A percentile compares a stretch with the other conserved stretches of the same genome.
Evolutionary conservation across 768 basidiomycete species (phyloP).

Genomic region (Obba rivulosa): DNA sequence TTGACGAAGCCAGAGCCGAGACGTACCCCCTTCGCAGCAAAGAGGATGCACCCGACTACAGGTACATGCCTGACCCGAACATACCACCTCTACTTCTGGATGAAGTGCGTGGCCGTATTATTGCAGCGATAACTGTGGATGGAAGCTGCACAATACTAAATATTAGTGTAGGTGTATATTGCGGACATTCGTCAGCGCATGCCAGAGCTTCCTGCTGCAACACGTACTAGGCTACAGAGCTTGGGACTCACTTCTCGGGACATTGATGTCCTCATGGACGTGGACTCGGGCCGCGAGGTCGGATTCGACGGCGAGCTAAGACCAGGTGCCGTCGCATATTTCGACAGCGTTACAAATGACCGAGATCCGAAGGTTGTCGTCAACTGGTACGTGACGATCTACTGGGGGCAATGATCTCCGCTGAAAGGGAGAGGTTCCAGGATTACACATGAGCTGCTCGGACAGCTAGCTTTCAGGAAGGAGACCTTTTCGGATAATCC

Average conservation of each 20-base stretch:
- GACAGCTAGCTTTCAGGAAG: conserved; percentile 60
- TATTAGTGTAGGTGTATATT: conserved; percentile 52
- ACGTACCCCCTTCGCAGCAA: conserved; percentile 84
- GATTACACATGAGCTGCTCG: conserved; percentile 85
- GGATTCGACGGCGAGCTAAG: conserved; percentile 52
- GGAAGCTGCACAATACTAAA: background rate
- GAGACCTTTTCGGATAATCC: conserved; percentile 55
- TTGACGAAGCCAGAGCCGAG: conserved; percentile 74
- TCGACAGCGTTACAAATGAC: conserved; percentile 59
- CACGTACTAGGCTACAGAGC: conserved; percentile 48
- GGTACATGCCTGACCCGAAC: conserved; percentile 98
- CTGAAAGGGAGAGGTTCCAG: conserved; percentile 32
- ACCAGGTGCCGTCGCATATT: conserved; percentile 66
- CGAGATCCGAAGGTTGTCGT: conserved; percentile 67
- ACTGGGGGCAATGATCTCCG: background rate
- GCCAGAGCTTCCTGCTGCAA: conserved; percentile 73
- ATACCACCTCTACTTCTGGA: conserved; percentile 66
- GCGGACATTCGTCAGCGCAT: conserved; percentile 43
- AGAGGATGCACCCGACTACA: conserved; percentile 93
- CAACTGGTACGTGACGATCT: conserved; percentile 64
- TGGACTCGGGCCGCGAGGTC: conserved; percentile 64
- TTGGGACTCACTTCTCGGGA: conserved; percentile 59
- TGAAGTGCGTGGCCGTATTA: conserved; percentile 19
- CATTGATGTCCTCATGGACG: conserved; percentile 65
- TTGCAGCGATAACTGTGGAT: background rate